Evolutionary conservation across 371 early-diverging fungal species (phyloP), one percentile per base, ranked within the genome.

Genomic region (Entomophthora muscae): DNA sequence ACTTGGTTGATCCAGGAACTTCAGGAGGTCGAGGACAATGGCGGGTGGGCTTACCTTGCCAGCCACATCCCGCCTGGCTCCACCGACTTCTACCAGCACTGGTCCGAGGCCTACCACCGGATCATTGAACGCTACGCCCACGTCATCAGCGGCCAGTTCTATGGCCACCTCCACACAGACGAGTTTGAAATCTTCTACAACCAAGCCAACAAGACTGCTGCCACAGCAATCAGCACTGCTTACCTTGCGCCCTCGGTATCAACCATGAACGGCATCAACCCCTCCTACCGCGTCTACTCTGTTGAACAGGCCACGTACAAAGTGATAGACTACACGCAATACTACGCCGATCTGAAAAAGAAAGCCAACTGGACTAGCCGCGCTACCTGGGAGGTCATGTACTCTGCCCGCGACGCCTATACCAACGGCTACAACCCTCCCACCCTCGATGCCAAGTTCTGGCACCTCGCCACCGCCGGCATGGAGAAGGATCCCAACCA

Each of bases 181-280:
- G 66, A 65, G 53, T 67, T 65, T 32, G 28, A 65, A 53, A 32
- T 67, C 7, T 57, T 63, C 57, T 67, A 67, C 29, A 24, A 1
- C 22, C n/a, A n/a, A n/a, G n/a, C n/a, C 27, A 21, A 26, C 2
- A 63, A 63, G 28, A 17, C 30, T 1, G 51, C 27, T 13, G 32
- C 33, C 2, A 52, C 0, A 7, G 57, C 68, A 17, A 52, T 65
- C 56, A 53, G 60, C 52, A 32, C 56, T 22, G 64, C 63, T 29
- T 67, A 66, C 30, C 24, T 67, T n/a, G 68, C 32, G 12, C 68
- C 68, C 22, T 65, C 65, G 32, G 29, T 67, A 5, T 57, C 68
- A 24, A 28, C 68, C 7, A 65, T 58, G 23, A 53, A 12, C 28
- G 62, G 58, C 23, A 31, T 65, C 31, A 67, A 67, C 32, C 68